Evolutionary conservation across 1,284 basidiomycete genomes (phyloP).

Genomic region (Fistulinella staudtii): DNA sequence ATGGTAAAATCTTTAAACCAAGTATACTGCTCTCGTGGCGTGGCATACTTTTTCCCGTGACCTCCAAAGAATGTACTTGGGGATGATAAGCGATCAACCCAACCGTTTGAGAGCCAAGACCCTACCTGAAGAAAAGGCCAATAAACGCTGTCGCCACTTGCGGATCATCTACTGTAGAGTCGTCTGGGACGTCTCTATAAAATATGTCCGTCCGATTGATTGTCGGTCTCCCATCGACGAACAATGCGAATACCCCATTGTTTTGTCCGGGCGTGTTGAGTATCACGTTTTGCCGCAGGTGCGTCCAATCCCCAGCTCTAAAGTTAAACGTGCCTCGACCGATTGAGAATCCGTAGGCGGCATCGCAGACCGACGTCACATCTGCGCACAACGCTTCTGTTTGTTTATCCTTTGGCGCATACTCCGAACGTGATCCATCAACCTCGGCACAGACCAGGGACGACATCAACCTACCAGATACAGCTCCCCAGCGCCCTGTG

Average conservation of each 20-base stretch:
- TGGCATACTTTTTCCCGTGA: slow-evolving; percentile 58
- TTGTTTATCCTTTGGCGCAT: slow-evolving; percentile 61
- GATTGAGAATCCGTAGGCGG: slow-evolving; percentile 65
- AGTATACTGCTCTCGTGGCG: slow-evolving; percentile 65
- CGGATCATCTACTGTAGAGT: neutral
- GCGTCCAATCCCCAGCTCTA: slow-evolving; percentile 63
- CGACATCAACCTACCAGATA: slow-evolving; percentile 54
- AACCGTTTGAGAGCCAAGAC: neutral
- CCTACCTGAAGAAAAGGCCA: slow-evolving; percentile 73
- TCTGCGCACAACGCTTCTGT: slow-evolving; percentile 53
- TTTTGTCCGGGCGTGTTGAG: slow-evolving; percentile 67
- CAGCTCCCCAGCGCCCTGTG: slow-evolving; percentile 57
- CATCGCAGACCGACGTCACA: slow-evolving; percentile 57
- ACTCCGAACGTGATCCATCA: too few species aligned
- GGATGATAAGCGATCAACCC: neutral
- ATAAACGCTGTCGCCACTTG: slow-evolving; percentile 47
- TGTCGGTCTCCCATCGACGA: slow-evolving; percentile 51
- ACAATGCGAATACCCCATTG: slow-evolving; percentile 47
- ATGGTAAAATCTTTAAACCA: slow-evolving; percentile 71
- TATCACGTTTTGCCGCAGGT: slow-evolving; percentile 54
- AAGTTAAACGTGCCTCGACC: slow-evolving; percentile 73
- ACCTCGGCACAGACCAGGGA: neutral
- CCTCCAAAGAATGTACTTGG: slow-evolving; percentile 77
- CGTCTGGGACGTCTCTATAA: slow-evolving; percentile 46
- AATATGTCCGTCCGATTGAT: slow-evolving; percentile 56